Conservation (phyloP, 345 rosid genomes). For the Populus euphratica region DNA sequence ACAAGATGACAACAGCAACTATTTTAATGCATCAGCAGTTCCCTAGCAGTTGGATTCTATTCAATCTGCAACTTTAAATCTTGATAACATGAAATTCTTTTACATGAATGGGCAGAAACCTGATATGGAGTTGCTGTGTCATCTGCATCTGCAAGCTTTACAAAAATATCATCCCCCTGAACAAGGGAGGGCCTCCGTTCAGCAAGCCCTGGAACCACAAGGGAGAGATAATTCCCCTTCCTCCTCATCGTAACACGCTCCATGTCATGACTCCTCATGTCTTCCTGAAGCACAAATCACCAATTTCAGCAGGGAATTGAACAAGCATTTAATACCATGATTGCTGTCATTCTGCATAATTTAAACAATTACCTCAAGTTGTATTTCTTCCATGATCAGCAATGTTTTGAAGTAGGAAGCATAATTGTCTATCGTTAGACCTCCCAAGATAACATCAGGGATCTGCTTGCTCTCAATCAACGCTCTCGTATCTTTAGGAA, state of each 20-base stretch:
- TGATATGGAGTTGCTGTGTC: conserved; percentile 32
- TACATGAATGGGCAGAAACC: conserved; percentile 33
- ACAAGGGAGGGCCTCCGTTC: conserved; percentile 92
- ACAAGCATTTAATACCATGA: background rate
- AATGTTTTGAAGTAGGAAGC: conserved; percentile 54
- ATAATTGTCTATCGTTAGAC: conserved; percentile 49
- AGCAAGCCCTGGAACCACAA: conserved; percentile 83
- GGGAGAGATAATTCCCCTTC: conserved; percentile 54
- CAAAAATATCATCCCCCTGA: conserved; percentile 67
- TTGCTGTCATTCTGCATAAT: background rate
- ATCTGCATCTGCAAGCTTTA: conserved; percentile 36
- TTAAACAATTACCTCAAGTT: conserved; percentile 57
- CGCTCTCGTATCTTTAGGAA: conserved; percentile 62
- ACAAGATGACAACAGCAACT: background rate
- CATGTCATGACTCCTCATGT: conserved; percentile 72
- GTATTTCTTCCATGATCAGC: conserved; percentile 76
- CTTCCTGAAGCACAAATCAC: conserved; percentile 47
- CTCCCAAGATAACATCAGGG: conserved; percentile 42
- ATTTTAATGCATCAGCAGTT: background rate
- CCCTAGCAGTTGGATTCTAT: background rate
- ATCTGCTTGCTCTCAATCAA: conserved; percentile 53
- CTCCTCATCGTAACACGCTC: conserved; percentile 56
- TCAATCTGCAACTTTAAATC: background rate
- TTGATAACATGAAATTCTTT: background rate
- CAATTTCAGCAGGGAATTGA: background rate